Base-by-base conservation (phyloP, 1,284 basidiomycete species). In the Mycosarcoma mackinlayi region DNA sequence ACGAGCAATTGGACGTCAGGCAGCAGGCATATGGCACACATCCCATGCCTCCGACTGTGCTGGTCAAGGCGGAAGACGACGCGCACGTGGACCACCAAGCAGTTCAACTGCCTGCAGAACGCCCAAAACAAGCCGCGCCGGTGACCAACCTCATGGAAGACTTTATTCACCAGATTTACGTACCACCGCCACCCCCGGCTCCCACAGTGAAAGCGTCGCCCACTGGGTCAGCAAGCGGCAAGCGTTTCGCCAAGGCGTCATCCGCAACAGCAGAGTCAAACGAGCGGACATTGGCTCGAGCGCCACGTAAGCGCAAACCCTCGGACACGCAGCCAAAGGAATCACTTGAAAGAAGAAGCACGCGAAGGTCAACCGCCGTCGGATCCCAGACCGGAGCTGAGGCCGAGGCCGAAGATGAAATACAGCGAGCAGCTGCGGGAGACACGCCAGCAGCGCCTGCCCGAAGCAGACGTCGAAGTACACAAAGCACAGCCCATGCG, bases 71-170 rank as follows among this genome's bases (percentile, higher is more conserved):
- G 16, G 54, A 67, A 30, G 59, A 64, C 16, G 49, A 65, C 1
- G 41, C 25, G 4, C 33, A 45, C 2, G 53, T 44, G 18, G 50
- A 47, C 13, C 9, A 39, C 18, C 33, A 45, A 25, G 46, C 24
- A 21, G 33, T 19, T 4, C 5, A 33, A 38, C 11, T 18, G 4
- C 3, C 7, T 33, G 7, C 25, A n/a, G 38, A 39, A 27, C 61
- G 44, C 23, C 31, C 37, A 24, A 38, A 40, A 13, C 31, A 18
- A 4, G 27, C 25, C 23, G 38, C 58, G 34, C 67, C 57, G 3
- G 40, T 71, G 2, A 18, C 31, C 28, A 76, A 75, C 39, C 19
- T 69, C 13, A 58, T 77, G 55, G 69, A 73, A 53, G 75, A 77
- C 46, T 65, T 73, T 38, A 44, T 53, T 14, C 60, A 57, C 21